Conservation (phyloP, 1,284 basidiomycete species). For the Waitea zeae region DNA sequence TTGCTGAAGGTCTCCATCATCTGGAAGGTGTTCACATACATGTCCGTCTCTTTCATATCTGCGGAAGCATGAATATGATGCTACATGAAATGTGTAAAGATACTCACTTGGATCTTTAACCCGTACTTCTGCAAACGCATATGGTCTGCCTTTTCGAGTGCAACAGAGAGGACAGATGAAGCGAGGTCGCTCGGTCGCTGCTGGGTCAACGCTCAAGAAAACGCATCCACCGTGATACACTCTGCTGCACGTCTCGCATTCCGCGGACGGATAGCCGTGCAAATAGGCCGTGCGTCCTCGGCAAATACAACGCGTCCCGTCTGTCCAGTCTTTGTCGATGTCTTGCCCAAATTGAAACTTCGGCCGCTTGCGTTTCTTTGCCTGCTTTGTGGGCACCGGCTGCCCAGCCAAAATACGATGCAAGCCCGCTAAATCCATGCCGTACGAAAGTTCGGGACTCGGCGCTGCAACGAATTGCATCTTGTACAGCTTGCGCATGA, state of each 20-base stretch:
- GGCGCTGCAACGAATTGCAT: constrained; percentile 71
- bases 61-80: constrained; percentile 7
- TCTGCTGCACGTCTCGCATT: constrained; percentile 46
- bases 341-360: constrained; percentile 66
- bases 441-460: constrained; percentile 58
- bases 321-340: constrained; percentile 49
- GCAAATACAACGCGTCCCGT: constrained; percentile 67
- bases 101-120: constrained; percentile 45
- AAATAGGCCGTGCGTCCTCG: constrained; percentile 46
- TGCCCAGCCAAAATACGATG: constrained; percentile 62
- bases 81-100: constrained; percentile 4
- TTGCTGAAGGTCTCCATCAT: constrained; percentile 62
- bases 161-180: constrained; percentile 62
- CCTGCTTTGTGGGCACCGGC: constrained; percentile 26
- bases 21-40: constrained; percentile 49
- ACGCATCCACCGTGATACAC: constrained; percentile 63
- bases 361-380: constrained; percentile 47
- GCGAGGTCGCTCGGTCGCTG: constrained; percentile 15
- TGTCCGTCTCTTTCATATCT: constrained; percentile 29
- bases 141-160: constrained; percentile 47
- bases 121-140: constrained; percentile 56
- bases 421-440: constrained; percentile 59
- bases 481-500: constrained; percentile 72
- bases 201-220: constrained; percentile 33
- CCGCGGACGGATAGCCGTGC: constrained; percentile 38